Evolutionary conservation across 1,139 yeast species (phyloP).

Genomic region (Blastobotrys capitulatus): DNA sequence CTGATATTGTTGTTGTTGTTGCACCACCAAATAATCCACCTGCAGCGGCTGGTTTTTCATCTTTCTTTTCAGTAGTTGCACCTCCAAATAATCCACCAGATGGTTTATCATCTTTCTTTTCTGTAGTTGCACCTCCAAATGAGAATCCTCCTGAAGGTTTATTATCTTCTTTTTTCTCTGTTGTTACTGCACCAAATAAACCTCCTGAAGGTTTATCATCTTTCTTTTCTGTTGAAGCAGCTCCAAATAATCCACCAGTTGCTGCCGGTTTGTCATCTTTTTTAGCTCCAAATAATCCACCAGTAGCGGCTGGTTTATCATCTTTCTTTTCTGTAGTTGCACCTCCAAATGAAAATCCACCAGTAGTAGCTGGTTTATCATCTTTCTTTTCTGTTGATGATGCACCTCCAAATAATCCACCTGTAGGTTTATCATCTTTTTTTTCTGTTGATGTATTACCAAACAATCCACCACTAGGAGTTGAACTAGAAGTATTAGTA

Average conservation of each 20-base stretch:
- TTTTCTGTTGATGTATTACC: slow-evolving; percentile 4
- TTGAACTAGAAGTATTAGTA: slow-evolving; percentile 12
- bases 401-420: slow-evolving; percentile 18
- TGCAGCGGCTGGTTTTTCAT: slow-evolving; percentile 14
- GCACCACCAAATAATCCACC: slow-evolving; percentile 12
- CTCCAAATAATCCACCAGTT: slow-evolving; percentile 22
- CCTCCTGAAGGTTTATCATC: slow-evolving; percentile 25
- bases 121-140: slow-evolving; percentile 2
- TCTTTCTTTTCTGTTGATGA: slow-evolving; percentile 20
- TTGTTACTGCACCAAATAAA: slow-evolving; percentile 5
- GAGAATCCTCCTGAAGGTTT: slow-evolving; percentile 17
- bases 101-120: slow-evolving; percentile 11
- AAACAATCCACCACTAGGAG: not conserved
- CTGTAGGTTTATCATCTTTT: slow-evolving; percentile 20
- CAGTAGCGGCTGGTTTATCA: slow-evolving; percentile 19
- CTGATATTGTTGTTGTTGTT: slow-evolving; percentile 5
- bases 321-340: slow-evolving; percentile 13
- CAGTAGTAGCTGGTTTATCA: slow-evolving; percentile 23
- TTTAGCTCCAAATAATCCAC: slow-evolving; percentile 22
- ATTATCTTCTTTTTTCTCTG: slow-evolving; percentile 12
- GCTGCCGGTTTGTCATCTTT: slow-evolving; percentile 25
- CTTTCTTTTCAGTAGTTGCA: slow-evolving; percentile 10
- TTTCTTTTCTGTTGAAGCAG: slow-evolving; percentile 16
- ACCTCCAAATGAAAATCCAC: slow-evolving; percentile 14
- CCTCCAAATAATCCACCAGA: slow-evolving; percentile 8